These are phyloP conservation scores for Fusarium illudens DNA, from an alignment of 2,329 filamentous ascomycete species.

Conservation along the genomic window DNA sequence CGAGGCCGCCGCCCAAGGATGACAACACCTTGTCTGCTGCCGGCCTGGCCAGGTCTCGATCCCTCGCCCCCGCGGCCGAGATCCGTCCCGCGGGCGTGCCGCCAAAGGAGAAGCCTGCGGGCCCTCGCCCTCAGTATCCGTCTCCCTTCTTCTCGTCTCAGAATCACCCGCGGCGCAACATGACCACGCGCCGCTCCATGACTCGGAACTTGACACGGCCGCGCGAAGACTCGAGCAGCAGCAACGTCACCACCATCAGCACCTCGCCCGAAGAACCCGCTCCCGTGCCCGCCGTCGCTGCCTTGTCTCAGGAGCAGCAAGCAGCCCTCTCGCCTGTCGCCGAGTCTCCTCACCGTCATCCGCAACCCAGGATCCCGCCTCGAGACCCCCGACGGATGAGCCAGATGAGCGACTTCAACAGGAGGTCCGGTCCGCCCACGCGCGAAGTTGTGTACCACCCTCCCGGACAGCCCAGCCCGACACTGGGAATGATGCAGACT, in stretches of 20 bases:
- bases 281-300: slow-evolving; percentile 14
- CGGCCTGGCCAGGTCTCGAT: slow-evolving; percentile 3
- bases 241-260: slow-evolving; percentile 47
- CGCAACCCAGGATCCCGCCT: slow-evolving; percentile 45
- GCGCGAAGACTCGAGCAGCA: slow-evolving; percentile 43
- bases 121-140: slow-evolving; percentile 34
- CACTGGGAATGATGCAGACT: slow-evolving; percentile 48
- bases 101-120: slow-evolving; percentile 24
- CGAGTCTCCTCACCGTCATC: slow-evolving; percentile 55
- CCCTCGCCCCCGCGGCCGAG: slow-evolving; percentile 44
- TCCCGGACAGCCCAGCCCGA: slow-evolving; percentile 54
- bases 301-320: slow-evolving; percentile 32
- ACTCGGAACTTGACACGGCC: slow-evolving; percentile 35
- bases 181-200: slow-evolving; percentile 31
- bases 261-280: slow-evolving; percentile 42
- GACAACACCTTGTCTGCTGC: slow-evolving; percentile 15
- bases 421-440: slow-evolving; percentile 45
- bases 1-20: slow-evolving; percentile 35
- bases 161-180: slow-evolving; percentile 34
- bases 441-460: slow-evolving; percentile 47
- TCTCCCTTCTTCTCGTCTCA: slow-evolving; percentile 39
- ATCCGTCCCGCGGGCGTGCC: slow-evolving; percentile 42
- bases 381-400: slow-evolving; percentile 36
- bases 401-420: slow-evolving; percentile 10
- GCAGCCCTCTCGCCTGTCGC: slow-evolving; percentile 58